Percentiles rank a stretch among this genome's conserved stretches.
Conservation (phyloP, 2,329 filamentous ascomycete genomes). For the Exophiala oligosperma region DNA sequence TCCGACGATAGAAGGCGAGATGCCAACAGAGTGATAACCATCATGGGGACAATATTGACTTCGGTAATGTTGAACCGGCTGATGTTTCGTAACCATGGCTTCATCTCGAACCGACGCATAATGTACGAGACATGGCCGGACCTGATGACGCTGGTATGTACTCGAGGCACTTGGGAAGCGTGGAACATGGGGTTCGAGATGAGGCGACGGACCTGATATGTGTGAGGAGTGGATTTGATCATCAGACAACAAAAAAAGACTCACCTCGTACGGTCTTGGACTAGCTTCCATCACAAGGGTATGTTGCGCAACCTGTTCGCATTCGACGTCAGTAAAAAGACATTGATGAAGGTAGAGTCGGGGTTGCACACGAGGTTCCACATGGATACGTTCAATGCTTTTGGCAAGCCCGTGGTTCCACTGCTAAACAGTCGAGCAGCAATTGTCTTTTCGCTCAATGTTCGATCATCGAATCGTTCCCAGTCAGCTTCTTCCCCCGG, state of each 20-base stretch:
- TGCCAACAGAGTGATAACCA: neutral
- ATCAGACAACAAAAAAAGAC: neutral
- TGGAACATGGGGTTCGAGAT: conserved; percentile 49
- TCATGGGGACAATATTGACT: conserved; percentile 48
- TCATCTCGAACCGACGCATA: conserved; percentile 43
- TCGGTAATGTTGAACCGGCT: conserved; percentile 18
- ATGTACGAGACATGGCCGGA: conserved; percentile 48
- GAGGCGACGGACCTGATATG: neutral
- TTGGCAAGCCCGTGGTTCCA: conserved; percentile 62
- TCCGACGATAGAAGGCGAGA: conserved; percentile 11
- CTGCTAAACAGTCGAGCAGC: conserved; percentile 54
- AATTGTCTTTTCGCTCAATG: conserved; percentile 40
- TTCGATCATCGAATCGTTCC: conserved; percentile 44
- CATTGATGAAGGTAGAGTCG: neutral
- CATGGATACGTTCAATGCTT: conserved; percentile 40
- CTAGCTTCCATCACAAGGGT: conserved; percentile 4
- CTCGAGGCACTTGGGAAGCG: conserved; percentile 47
- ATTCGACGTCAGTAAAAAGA: neutral
- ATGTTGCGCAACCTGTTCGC: conserved; percentile 1
- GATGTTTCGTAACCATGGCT: conserved; percentile 10
- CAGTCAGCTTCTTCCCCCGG: conserved; percentile 49
- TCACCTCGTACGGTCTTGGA: conserved; percentile 5
- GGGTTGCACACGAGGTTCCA: conserved; percentile 1
- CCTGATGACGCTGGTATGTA: conserved; percentile 46
- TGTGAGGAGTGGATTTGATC: neutral